Evolutionary conservation across 768 basidiomycete species (phyloP), one percentile per base, ranked within the genome.

Genomic region (Boletus patriciae): DNA sequence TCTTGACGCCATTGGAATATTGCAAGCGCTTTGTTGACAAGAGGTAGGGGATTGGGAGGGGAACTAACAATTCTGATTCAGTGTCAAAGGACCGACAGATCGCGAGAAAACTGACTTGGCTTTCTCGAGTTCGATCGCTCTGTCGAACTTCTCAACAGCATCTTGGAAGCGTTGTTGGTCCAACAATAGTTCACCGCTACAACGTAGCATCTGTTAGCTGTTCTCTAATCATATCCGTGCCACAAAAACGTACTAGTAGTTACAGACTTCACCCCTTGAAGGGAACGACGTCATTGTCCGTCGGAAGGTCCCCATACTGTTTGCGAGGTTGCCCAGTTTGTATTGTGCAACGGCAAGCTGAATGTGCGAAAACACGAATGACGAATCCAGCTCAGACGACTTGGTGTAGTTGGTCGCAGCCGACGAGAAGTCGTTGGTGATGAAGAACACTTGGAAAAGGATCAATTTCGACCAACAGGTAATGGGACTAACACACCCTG

Each of bases 11-110:
- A 94, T 75, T 98, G 97, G 82, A 87, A 98, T 46, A 98, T 67
- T 0, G 94, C 90, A 21, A 98, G 87, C n/a, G 95, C 94, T 70
- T 96, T 97, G 85, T 99, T 99, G 52, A 98, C 94, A 43, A 96
- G 77, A 0, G 96, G 90, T 4, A 98, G 81, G 23, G 97, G 96
- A 70, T 98, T 99, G 50, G 76, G 76, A 25, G 79, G 87, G 67
- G 66, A 83, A 66, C 56, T 77, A 59, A 62, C 67, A 4, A 31
- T n/a, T 25, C 13, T 5, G 9, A 37, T 19, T 56, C 33, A 63
- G 49, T 42, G 4, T 38, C 19, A 34, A 50, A 19, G 10, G 6
- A 42, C 10, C 10, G 3, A 6, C n/a, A 12, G 11, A 45, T 6
- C 0, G 12, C n/a, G 6, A 16, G 29, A 52, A 47, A 46, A 54